phyloP scores from a whole-genome alignment of 2,329 filamentous ascomycete species.

The Pseudovirgaria hyperparasitica region DNA sequence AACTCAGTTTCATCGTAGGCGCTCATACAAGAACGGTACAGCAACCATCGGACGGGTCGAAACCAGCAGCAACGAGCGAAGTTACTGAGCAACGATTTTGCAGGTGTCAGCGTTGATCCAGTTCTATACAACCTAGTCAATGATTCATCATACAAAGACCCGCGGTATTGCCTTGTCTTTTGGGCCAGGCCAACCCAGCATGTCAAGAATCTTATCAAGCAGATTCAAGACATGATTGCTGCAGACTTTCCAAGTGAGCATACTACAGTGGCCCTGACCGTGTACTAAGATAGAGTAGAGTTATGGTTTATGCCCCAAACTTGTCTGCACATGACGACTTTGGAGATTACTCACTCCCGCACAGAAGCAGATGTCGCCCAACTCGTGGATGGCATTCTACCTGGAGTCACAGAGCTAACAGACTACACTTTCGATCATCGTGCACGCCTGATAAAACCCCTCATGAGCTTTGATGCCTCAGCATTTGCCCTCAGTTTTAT shows the following conservation, averaged over 20 bases:
- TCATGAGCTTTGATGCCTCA: slow-evolving; percentile 71
- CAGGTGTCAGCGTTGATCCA: slow-evolving; percentile 62
- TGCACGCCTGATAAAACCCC: slow-evolving; percentile 65
- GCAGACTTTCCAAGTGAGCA: slow-evolving; percentile 56
- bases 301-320: slow-evolving; percentile 77
- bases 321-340: slow-evolving; percentile 69
- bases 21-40: slow-evolving; percentile 60
- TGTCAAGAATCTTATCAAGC: slow-evolving; percentile 52
- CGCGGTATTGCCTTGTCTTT: slow-evolving; percentile 70
- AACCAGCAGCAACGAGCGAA: slow-evolving; percentile 65
- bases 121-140: slow-evolving; percentile 59
- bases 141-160: slow-evolving; percentile 59
- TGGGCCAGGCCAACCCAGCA: slow-evolving; percentile 74
- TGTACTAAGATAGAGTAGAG: slow-evolving; percentile 30
- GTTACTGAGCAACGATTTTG: slow-evolving; percentile 56
- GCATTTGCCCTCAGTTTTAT: slow-evolving; percentile 81
- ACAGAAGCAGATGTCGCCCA: slow-evolving; percentile 54
- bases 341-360: slow-evolving; percentile 74
- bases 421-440: slow-evolving; percentile 56
- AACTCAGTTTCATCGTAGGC: slow-evolving; percentile 28
- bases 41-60: slow-evolving; percentile 58
- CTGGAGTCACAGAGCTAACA: slow-evolving; percentile 46
- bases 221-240: slow-evolving; percentile 55
- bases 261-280: not conserved
- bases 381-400: slow-evolving; percentile 45